Conservation (phyloP, 352 stramenopile genomes). For the Globisporangium recalcitrans region DNA sequence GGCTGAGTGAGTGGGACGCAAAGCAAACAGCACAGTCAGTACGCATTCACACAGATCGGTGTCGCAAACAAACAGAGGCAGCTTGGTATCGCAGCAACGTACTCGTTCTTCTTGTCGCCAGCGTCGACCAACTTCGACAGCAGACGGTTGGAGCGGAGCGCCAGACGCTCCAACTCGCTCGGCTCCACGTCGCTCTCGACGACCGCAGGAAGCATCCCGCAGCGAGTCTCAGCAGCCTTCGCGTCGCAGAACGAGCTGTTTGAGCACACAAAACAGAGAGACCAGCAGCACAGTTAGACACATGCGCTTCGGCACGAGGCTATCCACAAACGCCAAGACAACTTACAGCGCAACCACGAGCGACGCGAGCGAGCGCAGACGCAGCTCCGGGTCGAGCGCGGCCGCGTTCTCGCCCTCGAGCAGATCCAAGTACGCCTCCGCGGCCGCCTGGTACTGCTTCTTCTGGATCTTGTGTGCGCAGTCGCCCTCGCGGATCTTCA, state of each 20-base stretch:
- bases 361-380: conserved; percentile 70
- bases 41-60: background rate
- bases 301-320: background rate
- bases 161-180: conserved; percentile 59
- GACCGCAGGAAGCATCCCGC: conserved; percentile 54
- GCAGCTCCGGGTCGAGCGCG: conserved; percentile 57
- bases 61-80: background rate
- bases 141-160: conserved; percentile 51
- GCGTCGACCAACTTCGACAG: conserved; percentile 52
- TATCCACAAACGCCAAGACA: conserved; percentile 5
- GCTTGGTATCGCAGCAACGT: conserved; percentile 16
- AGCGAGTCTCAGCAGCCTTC: conserved; percentile 54
- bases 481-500: conserved; percentile 76
- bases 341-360: conserved; percentile 69
- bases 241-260: conserved; percentile 71
- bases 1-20: conserved; percentile 23
- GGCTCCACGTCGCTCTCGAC: conserved; percentile 51
- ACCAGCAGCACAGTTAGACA: background rate
- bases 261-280: conserved; percentile 7
- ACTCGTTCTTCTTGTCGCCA: conserved; percentile 81
- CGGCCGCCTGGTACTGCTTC: conserved; percentile 64
- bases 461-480: conserved; percentile 78
- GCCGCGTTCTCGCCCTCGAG: conserved; percentile 59
- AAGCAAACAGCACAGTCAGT: conserved; percentile 5
- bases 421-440: conserved; percentile 58